Base-by-base conservation (phyloP, 768 basidiomycete species). In the Suillus subluteus region DNA sequence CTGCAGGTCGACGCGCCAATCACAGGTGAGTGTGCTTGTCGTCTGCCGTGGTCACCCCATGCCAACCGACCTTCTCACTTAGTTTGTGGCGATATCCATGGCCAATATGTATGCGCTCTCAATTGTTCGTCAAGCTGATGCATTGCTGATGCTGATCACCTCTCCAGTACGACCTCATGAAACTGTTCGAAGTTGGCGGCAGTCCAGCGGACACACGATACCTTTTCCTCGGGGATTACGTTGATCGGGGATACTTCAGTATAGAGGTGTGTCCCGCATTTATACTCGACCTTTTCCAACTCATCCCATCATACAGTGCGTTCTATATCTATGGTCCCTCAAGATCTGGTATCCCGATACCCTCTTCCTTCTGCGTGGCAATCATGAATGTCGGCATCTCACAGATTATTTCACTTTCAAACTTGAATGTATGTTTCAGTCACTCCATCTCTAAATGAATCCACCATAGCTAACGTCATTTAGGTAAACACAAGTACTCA, bases 271-370 rank as follows among this genome's bases (percentile, higher is more conserved):
- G 82, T 71, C 48, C 58, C 50, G 4, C 50, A 32, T 30, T n/a
- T 4, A 32, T 43, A 3, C 30, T 13, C 16, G 12, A 21, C 50
- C n/a, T 46, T 58, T 11, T 1, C 30, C 16, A 21, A 26, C 59
- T 70, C 43, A 78, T 63, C 40, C 21, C 32, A 46, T 21, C 52
- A 43, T 2, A 0, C 59, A 99, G 96, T 99, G 97, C 76, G 97
- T 99, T 23, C 82, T 99, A 56, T 99, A 99, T 78, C 86, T 99
- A 37, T 99, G 96, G 96, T 87, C 95, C 2, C 84, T 99, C 78
- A 99, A 99, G 83, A 98, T 99, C 77, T 98, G 97, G 96, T 99
- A 98, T 79, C 98, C 98, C 62, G 90, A 96, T 71, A 98, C 96
- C 35, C 84, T 99, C 44, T 98, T 97, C 85, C 87, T 99, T 48